phyloP scores from a whole-genome alignment of 805 yeast genomes.

The Myxozyma mucilagina region DNA sequence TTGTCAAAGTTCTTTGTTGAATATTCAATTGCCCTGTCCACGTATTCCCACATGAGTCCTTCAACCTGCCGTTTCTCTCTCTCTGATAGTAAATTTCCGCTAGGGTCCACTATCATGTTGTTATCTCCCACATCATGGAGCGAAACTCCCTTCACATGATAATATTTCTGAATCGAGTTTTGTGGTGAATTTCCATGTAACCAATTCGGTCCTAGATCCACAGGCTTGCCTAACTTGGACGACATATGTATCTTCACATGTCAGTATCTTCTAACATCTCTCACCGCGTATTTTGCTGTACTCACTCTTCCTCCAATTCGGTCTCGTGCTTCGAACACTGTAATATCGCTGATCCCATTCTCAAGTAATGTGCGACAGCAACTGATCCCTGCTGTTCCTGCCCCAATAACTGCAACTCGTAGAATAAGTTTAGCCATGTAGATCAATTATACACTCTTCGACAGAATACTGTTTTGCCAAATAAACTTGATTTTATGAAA shows the following conservation, averaged over 20 bases:
- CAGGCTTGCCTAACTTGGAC: constrained; percentile 12
- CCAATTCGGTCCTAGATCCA: constrained; percentile 36
- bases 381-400: constrained; percentile 40
- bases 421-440: neutral
- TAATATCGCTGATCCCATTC: constrained; percentile 29
- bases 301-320: constrained; percentile 39
- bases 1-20: constrained; percentile 16
- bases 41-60: constrained; percentile 26
- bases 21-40: constrained; percentile 33
- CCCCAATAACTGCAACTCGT: constrained; percentile 38
- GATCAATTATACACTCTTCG: neutral
- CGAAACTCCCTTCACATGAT: constrained; percentile 7
- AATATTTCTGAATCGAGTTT: constrained; percentile 14
- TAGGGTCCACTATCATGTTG: constrained; percentile 13
- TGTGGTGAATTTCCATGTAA: constrained; percentile 29
- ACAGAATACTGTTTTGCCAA: no score
- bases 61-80: constrained; percentile 8
- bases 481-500: no score
- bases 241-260: constrained; percentile 5
- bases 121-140: constrained; percentile 22
- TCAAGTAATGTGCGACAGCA: constrained; percentile 37
- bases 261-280: neutral
- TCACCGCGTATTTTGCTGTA: neutral
- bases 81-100: constrained; percentile 11
- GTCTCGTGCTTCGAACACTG: constrained; percentile 39